Evolutionary conservation across 2,329 filamentous ascomycete genomes (phyloP), one percentile per base, ranked within the genome.

Genomic region (Dactylonectria estremocensis): DNA sequence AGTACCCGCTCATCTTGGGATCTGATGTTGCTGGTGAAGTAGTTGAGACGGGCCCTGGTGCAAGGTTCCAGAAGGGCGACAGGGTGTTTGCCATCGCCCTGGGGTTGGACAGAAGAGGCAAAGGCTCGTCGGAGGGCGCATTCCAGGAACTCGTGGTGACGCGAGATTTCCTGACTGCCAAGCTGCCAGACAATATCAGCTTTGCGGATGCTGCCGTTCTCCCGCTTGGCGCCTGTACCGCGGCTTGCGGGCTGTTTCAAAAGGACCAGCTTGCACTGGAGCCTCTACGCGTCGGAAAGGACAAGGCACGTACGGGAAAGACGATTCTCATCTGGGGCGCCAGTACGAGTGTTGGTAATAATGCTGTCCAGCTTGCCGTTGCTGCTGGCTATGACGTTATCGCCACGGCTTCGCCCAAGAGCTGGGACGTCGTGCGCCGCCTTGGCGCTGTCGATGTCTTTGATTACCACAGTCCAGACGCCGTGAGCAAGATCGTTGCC

Each of bases 311-410:
- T 16, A 55, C 37, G 46, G 46, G 46, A 24, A 49, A 49, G 46
- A 24, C 22, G 46, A 6, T 49, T 8, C 46, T 61, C 31, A 64
- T 79, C 50, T 88, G 85, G 83, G 86, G 86, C 37, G 87, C 85
- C 6, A 82, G 83, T 9, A 82, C 83, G 0, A 80, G 78, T 24
- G 83, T 85, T 2, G 85, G 85, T 1, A 80, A 79, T 64, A 83
- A 80, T 49, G 83, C 82, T 2, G 81, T 86, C 13, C 85, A 87
- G 68, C 77, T 87, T 2, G 80, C 81, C 5, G 72, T 76, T 5
- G 80, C 78, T 0, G 79, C 81, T 5, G 85, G 84, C 1, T 84
- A 82, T 66, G 74, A 82, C 13, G 83, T 87, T n/a, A 69, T 85
- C 28, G 72, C 82, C 5, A 84, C 82, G 3, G 79, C 79, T 0